These are phyloP conservation scores for Capronia epimyces DNA, from an alignment of 2,329 filamentous ascomycete species.

Conservation along the genomic window DNA sequence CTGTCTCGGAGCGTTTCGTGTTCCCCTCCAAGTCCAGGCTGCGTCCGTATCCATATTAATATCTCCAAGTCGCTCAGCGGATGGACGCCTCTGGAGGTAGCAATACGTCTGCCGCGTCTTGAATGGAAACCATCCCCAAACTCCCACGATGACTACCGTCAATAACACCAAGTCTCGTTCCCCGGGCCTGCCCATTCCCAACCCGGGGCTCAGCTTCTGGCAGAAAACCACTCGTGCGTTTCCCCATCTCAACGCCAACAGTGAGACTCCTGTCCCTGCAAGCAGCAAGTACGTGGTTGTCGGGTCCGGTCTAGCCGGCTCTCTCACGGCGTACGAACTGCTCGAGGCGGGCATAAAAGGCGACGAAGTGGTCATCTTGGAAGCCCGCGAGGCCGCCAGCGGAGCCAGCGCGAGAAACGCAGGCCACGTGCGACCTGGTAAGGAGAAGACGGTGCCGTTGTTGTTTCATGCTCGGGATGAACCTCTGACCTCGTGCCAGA, in stretches of 20 bases:
- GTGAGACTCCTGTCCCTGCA: slow-evolving; percentile 30
- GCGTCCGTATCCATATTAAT: too few species aligned
- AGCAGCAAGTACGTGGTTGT: slow-evolving; percentile 38
- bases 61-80: too few species aligned
- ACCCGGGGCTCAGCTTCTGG: slow-evolving; percentile 41
- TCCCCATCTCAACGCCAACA: slow-evolving; percentile 40
- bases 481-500: slow-evolving; percentile 22
- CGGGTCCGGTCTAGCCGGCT: slow-evolving; percentile 42
- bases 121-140: too few species aligned
- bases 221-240: slow-evolving; percentile 44
- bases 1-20: too few species aligned
- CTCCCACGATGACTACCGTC: too few species aligned
- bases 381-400: slow-evolving; percentile 43
- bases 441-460: too few species aligned
- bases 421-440: slow-evolving; percentile 40
- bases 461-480: too few species aligned
- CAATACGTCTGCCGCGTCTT: too few species aligned
- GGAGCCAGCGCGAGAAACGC: slow-evolving; percentile 43
- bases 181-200: not conserved
- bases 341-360: slow-evolving; percentile 35
- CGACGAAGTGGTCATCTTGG: slow-evolving; percentile 40
- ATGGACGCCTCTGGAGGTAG: too few species aligned
- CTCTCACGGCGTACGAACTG: slow-evolving; percentile 39
- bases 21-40: too few species aligned
- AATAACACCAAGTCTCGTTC: too few species aligned